Conservation (phyloP, 805 yeast genomes). For the Phaffomyces antillensis region DNA sequence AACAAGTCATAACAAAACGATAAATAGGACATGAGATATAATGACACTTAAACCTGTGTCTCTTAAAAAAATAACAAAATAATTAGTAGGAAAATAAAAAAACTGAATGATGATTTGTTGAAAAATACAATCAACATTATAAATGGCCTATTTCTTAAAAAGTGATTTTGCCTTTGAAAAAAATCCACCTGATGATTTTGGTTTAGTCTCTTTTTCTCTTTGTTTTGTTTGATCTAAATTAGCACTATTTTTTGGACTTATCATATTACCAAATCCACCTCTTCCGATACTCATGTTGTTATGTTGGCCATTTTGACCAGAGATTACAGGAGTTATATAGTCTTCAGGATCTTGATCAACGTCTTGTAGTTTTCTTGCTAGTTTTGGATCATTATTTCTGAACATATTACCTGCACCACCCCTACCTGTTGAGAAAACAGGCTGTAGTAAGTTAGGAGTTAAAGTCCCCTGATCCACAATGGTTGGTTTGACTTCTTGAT, state of each 20-base stretch:
- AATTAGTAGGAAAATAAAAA: too few relatives aligned
- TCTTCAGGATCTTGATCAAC: constrained; percentile 41
- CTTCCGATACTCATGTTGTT: constrained; percentile 41
- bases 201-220: constrained; percentile 21
- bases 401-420: constrained; percentile 79
- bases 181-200: constrained; percentile 26
- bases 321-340: constrained; percentile 36
- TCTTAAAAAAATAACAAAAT: too few relatives aligned
- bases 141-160: constrained; percentile 25
- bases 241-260: constrained; percentile 28
- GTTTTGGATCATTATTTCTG: constrained; percentile 48
- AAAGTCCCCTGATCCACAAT: constrained; percentile 52
- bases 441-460: constrained; percentile 51
- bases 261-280: constrained; percentile 61
- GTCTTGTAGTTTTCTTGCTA: constrained; percentile 60
- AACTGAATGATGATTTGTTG: too few relatives aligned
- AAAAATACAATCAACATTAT: too few relatives aligned
- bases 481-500: constrained; percentile 43
- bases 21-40: too few relatives aligned
- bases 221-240: constrained; percentile 17
- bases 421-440: constrained; percentile 62
- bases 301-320: constrained; percentile 22
- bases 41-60: neutral
- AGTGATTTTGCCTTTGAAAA: constrained; percentile 39
- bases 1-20: too few relatives aligned